Conservation (phyloP, 1,284 basidiomycete species). For the Athelia psychrophila region DNA sequence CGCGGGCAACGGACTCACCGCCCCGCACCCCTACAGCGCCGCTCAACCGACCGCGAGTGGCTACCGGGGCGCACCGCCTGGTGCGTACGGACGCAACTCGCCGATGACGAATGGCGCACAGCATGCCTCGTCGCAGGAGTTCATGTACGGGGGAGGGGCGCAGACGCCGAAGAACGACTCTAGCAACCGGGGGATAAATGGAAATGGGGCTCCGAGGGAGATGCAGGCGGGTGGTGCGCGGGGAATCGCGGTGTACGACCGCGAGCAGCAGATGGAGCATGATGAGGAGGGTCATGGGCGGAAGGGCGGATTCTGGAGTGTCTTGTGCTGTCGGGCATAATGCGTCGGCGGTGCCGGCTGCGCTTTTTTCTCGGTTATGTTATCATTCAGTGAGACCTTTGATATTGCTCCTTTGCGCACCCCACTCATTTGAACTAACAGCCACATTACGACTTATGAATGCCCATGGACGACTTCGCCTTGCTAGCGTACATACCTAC, state of each 20-base stretch:
- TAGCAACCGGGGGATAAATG: constrained; percentile 28
- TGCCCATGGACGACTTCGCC: neutral
- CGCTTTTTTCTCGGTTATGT: constrained; percentile 4
- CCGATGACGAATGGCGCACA: constrained; percentile 37
- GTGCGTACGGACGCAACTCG: constrained; percentile 55
- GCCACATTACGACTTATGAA: neutral
- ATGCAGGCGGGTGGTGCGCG: constrained; percentile 34
- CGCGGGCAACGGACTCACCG: constrained; percentile 41
- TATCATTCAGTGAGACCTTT: neutral
- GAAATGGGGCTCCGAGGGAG: constrained; percentile 37
- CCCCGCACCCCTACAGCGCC: constrained; percentile 67
- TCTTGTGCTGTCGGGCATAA: constrained; percentile 48
- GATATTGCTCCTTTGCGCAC: neutral
- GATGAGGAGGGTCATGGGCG: constrained; percentile 48
- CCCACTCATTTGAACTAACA: neutral
- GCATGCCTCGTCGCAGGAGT: constrained; percentile 51
- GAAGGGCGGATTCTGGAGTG: constrained; percentile 44
- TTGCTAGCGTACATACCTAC: neutral
- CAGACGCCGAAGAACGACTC: constrained; percentile 44
- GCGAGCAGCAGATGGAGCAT: constrained; percentile 54
- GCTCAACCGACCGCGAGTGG: constrained; percentile 48
- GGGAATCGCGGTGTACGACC: constrained; percentile 54
- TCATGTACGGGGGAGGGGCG: constrained; percentile 48
- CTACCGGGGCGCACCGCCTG: constrained; percentile 40
- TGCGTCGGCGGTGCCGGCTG: constrained; percentile 16